These are phyloP conservation scores for Vigna trinervia DNA, from an alignment of 306 rosid species.

Conservation along the genomic window DNA sequence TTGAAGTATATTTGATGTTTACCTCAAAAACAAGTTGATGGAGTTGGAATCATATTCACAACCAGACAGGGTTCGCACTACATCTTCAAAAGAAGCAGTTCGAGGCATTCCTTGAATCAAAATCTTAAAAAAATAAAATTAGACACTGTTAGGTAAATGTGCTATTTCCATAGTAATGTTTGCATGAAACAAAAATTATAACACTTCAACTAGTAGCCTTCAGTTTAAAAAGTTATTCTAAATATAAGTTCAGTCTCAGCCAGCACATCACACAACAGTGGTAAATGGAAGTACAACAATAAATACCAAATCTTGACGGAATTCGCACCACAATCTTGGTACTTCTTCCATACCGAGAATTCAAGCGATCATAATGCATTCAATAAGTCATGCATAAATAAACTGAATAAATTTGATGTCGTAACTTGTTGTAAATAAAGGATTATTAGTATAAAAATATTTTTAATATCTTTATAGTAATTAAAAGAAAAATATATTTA, in stretches of 20 bases:
- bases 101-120: constrained; percentile 73
- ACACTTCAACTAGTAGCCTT: constrained; percentile 37
- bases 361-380: background rate
- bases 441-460: too few relatives aligned
- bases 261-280: constrained; percentile 9
- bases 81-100: constrained; percentile 41
- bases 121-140: constrained; percentile 57
- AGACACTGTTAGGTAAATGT: constrained; percentile 32
- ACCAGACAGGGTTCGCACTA: constrained; percentile 68
- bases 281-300: background rate
- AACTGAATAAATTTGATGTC: background rate
- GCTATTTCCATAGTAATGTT: constrained; percentile 21
- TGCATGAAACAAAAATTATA: constrained; percentile 7
- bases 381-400: background rate
- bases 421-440: background rate
- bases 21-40: constrained; percentile 58
- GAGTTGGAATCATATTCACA: constrained; percentile 62
- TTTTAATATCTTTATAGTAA: too few relatives aligned
- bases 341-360: constrained; percentile 5
- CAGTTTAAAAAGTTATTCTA: background rate
- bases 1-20: constrained; percentile 19
- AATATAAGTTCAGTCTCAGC: background rate
- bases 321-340: background rate
- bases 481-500: too few relatives aligned
- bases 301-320: constrained; percentile 1